Base-by-base conservation (phyloP, 257 asterid species). In the Nicotiana paniculata region DNA sequence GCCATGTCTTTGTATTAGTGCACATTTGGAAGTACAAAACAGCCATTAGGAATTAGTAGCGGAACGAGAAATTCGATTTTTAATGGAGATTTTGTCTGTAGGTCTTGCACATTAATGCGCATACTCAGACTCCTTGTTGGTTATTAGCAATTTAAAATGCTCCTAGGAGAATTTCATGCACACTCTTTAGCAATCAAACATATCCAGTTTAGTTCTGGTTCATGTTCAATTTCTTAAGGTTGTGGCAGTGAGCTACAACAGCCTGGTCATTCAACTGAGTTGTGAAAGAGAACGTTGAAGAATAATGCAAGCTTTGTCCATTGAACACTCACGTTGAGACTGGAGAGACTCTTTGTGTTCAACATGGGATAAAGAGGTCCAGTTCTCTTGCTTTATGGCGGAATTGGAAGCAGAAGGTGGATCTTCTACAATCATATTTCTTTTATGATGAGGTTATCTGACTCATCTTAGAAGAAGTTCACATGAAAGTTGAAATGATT, bases 191-290 rank as follows among this genome's bases (percentile, higher is more conserved):
- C 51, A 48, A 43, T 51, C 80, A 51, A 75, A 15, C 43, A 74
- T 61, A n/a, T 74, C 43, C 17, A 21, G 59, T 43, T 43, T 72
- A 46, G 77, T 69, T 39, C 77, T 69, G 57, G 77, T 39, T 69
- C 57, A 7, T 39, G 77, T 39, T 69, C 77, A 69, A 37, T 70
- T 58, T 72, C 78, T 46, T 72, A 43, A 43, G 78, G 78, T 72
- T 72, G 46, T 72, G 57, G 77, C 1, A 37, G 64, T 3, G 62
- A 74, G 61, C 39, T 46, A 24, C 62, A 74, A 74, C 13, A 43
- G 15, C 79, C 61, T 46, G 62, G 61, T 26, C 62, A 48, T 46
- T 74, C 79, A 24, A 74, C 39, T 74, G 35, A 46, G 79, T 74
- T 74, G 79, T 48, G 62, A 74, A 46, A 59, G 79, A 48, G 62